Base-by-base conservation (phyloP, 2,329 filamentous ascomycete genomes). In the Phaeoacremonium minimum region DNA sequence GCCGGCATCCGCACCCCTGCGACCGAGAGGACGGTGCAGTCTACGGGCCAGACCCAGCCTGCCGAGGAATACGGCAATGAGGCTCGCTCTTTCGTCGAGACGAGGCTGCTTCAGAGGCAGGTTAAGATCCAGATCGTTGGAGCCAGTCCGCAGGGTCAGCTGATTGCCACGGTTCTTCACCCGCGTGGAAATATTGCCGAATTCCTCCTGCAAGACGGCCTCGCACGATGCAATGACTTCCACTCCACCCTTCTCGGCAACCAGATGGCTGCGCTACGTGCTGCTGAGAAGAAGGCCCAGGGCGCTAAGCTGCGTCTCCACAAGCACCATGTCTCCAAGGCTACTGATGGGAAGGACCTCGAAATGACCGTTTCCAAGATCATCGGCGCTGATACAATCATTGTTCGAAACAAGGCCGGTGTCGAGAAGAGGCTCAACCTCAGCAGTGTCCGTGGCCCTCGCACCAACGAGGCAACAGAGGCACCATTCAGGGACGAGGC, bases 381-480 rank as follows among this genome's bases (percentile, higher is more conserved):
- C 32, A 74, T 95, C 54, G 87, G 86, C 45, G 89, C 89, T 15
- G 93, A 98, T 59, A 94, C 89, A 1, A 75, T 98, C 35, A 83
- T 88, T 51, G 73, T 97, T 36, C 83, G 88, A 44, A 88, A 82
- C 62, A 95, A 95, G 73, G 70, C 80, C 31, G 90, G 90, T 7
- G 71, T 68, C 5, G 93, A 98, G 67, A 94, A 89, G 73, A 83
- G 89, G 52, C 82, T 97, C 59, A 94, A 83, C 60, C 71, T 98
- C 41, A 95, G 88, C 71, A 97, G 91, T 58, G 78, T 97, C 41
- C 83, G 93, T 44, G 91, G 93, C 39, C 93, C 93, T n/a, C 90
- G 95, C 55, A 77, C 85, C 4, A 84, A 81, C 32, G 91, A 97
- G 58, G 77, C 87, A 15, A 84, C 87, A 39, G 91, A 97, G 62